A percentile compares a stretch with the other conserved stretches of the same genome.
Conservation (phyloP, 78 protist species). For the Dictyostelium discoideum region dicty_2.7 NC_007088.5:7869501-7870000, state of each 20-base stretch:
- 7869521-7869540: neutral
- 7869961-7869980: neutral
- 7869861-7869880: neutral
- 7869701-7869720: conserved; percentile 2
- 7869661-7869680: neutral
- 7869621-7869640: neutral
- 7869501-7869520: neutral
- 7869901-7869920: neutral
- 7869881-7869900: neutral
- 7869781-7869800: neutral
- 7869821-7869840: neutral
- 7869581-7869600: neutral
- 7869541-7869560: neutral
- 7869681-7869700: neutral
- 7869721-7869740: conserved; percentile 1
- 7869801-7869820: neutral
- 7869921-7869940: neutral
- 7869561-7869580: too few species aligned
- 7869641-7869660: neutral
- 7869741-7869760: neutral
- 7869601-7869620: neutral
- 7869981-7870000: neutral
- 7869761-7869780: neutral
- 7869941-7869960: neutral
- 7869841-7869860: neutral